Conservation (phyloP, 306 rosid species). For the Rosa persica region DNA sequence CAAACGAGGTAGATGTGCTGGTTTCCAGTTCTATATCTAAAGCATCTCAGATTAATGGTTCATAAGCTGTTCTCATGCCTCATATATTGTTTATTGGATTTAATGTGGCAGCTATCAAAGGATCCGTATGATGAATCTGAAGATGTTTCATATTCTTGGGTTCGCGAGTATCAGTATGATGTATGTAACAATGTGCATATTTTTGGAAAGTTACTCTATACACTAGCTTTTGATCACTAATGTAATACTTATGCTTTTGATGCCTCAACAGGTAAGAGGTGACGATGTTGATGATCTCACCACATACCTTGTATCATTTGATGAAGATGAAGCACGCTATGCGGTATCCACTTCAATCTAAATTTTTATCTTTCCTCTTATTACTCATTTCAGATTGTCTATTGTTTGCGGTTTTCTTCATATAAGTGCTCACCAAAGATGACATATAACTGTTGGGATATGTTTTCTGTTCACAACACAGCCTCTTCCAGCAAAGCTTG, state of each 20-base stretch:
- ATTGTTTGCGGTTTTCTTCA: background rate
- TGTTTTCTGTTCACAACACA: conserved; percentile 38
- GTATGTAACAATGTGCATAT: conserved; percentile 46
- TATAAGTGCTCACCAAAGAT: background rate
- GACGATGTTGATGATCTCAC: conserved; percentile 82
- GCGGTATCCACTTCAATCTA: conserved; percentile 50
- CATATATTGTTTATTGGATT: conserved; percentile 18
- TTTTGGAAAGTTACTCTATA: conserved; percentile 13
- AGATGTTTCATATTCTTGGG: conserved; percentile 79
- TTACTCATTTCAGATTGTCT: background rate
- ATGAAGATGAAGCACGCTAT: conserved; percentile 81
- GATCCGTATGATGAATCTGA: conserved; percentile 84
- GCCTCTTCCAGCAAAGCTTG: conserved; percentile 96
- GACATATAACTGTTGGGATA: conserved; percentile 8
- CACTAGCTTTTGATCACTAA: background rate
- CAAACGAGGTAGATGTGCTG: conserved; percentile 65
- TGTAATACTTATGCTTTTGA: conserved; percentile 14
- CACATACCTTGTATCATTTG: conserved; percentile 79
- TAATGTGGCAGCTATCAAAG: conserved; percentile 75
- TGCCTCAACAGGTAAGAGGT: conserved; percentile 66
- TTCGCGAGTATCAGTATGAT: conserved; percentile 93
- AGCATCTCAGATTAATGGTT: background rate
- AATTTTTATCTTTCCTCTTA: conserved; percentile 10
- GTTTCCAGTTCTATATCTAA: conserved; percentile 7
- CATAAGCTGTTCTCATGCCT: background rate